Evolutionary conservation across 202 grass and related monocot species (phyloP).

Genomic region (Miscanthus sacchariflorus): DNA sequence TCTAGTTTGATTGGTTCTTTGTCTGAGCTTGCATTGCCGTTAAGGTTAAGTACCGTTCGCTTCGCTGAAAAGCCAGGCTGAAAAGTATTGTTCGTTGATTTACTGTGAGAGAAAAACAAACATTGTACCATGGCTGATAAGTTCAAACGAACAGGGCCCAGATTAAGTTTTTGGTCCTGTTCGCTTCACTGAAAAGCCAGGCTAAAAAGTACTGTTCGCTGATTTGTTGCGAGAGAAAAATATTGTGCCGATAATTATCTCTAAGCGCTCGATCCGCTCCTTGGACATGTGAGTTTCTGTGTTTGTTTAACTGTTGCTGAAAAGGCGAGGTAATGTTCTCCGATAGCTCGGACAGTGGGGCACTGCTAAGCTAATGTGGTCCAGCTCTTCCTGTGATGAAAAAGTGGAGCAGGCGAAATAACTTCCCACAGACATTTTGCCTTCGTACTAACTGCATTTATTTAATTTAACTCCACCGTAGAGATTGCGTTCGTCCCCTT

Average conservation of each 20-base stretch:
- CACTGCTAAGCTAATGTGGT: not conserved
- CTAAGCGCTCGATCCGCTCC: not conserved
- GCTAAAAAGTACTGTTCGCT: too few species aligned
- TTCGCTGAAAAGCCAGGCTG: too few species aligned
- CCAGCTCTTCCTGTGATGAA: constrained; percentile 3
- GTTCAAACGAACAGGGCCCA: too few species aligned
- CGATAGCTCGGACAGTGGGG: not conserved
- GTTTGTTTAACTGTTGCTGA: not conserved
- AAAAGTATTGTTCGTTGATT: too few species aligned
- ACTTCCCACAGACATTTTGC: not conserved
- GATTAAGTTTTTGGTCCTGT: too few species aligned
- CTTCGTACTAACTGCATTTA: not conserved
- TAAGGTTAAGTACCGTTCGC: too few species aligned
- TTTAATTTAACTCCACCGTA: not conserved
- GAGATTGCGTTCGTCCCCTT: not conserved
- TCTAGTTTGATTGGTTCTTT: not conserved
- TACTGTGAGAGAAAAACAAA: too few species aligned
- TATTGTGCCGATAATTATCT: too few species aligned
- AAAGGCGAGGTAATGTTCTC: not conserved
- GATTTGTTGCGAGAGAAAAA: too few species aligned
- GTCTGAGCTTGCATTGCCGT: not conserved
- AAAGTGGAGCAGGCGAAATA: not conserved
- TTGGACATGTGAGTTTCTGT: not conserved
- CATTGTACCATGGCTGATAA: too few species aligned
- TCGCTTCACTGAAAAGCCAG: too few species aligned